Evolutionary conservation across 192 early-diverging fungal species (phyloP), one percentile per base, ranked within the genome.

Genomic region (Backusella psychrophila): DNA sequence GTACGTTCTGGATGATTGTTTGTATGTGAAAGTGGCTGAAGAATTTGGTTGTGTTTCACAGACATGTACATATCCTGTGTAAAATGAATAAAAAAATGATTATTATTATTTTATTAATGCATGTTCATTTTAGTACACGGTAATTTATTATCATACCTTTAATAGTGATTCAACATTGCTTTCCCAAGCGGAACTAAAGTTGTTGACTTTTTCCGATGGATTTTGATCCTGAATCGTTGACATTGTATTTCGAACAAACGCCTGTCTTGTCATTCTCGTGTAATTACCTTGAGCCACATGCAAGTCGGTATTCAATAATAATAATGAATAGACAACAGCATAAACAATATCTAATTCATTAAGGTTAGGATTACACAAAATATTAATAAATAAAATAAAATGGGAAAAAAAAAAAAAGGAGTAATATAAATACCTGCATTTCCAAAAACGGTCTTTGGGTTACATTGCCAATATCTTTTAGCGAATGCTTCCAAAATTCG

Each of bases 261-360:
- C 88, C 33, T 89, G 90, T 70, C 87, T 82, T 6, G 91, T 89
- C 93, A 97, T 96, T 35, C 90, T 90, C 26, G 89, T 87, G 35
- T 87, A 85, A 66, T 77, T 90, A 21, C 85, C 87, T 73, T 93
- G 91, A n/a, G 94, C 95, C 66, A 96, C 89, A 77, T 97, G 94
- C 68, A 97, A 80, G 79, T 98, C 97, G 3, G 97, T 98, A 83
- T 97, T 97, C 5, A 98, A 87, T 56, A 98, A 78, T 74, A 98
- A 80, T 7, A 96, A 77, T 11, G 95, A 96, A 78, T 95, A 96
- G 0, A 92, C 86, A 69, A 96, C 89, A 21, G 93, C 94, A 76
- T 98, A 92, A 0, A 96, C 95, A 63, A 63, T 63, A 14, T 63
- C 56, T 63, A 26, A 23, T 8, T 56, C 4, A 56, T 63, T 12